Evolutionary conservation across 768 basidiomycete species (phyloP), one percentile per base, ranked within the genome.

Genomic region (Suillus hirtellus): DNA sequence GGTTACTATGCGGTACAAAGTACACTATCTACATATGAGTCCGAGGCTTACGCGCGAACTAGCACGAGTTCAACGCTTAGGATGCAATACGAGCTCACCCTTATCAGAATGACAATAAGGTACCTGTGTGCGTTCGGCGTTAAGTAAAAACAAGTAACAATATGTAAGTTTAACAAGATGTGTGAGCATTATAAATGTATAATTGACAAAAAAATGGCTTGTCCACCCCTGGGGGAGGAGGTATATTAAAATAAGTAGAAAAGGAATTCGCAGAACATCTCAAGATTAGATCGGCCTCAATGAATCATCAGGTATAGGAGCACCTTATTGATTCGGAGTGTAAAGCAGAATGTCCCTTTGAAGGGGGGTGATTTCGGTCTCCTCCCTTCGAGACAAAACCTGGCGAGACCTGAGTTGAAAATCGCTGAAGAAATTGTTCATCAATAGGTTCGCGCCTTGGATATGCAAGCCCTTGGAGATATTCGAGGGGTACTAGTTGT

Each of bases 381-480:
- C 64, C 12, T 2, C 63, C 64, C 44, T 72, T 75, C 58, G 68
- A 65, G 43, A 60, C 34, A 43, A 61, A n/a, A 24, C n/a, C 24
- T 9, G 72, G 59, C 46, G 73, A 64, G 0, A 69, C 63, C 24
- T 72, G 73, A 4, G 71, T 77, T 46, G 80, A 77, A 69, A 90
- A 86, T 31, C 84, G 82, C 66, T 85, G 82, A 56, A 90, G 75
- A 61, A 87, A 76, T 63, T 86, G 84, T 67, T 89, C 88, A 68
- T 89, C 89, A 27, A 80, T 78, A 58, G 88, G 86, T 67, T 89
- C 83, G 12, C 89, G 82, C 70, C 81, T 76, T 19, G 84, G 82
- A 37, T 79, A 82, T n/a, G 82, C 74, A 21, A 83, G 76, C 60
- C 75, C 81, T 71, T 86, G 83, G 15, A 89, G 83, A 55, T 85